Evolutionary conservation across 768 basidiomycete genomes (phyloP).

Genomic region (Austroboletus festivus): DNA sequence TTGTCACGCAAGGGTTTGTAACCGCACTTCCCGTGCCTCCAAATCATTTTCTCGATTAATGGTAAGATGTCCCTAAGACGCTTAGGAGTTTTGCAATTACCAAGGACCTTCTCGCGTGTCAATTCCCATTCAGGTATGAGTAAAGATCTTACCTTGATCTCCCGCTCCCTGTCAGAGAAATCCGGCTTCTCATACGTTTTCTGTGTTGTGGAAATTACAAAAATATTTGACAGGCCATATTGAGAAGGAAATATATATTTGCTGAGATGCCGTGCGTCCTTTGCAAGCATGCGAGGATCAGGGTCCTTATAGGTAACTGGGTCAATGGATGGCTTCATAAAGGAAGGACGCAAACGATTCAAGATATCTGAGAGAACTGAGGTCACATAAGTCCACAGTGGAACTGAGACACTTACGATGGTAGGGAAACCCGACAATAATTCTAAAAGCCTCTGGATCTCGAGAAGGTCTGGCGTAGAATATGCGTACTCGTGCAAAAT

Average conservation of each 20-base stretch:
- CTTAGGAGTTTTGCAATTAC: conserved; percentile 67
- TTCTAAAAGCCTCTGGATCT: conserved; percentile 45
- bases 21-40: conserved; percentile 65
- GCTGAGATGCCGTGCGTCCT: conserved; percentile 58
- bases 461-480: conserved; percentile 65
- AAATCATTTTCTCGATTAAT: conserved; percentile 58
- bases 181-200: conserved; percentile 41
- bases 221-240: conserved; percentile 63
- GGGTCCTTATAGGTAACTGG: conserved; percentile 38
- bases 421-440: conserved; percentile 64
- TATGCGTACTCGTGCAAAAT: conserved; percentile 51
- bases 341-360: conserved; percentile 50
- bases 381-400: background rate
- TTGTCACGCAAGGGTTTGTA: conserved; percentile 63
- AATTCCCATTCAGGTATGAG: background rate
- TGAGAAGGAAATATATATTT: conserved; percentile 88
- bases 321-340: conserved; percentile 26
- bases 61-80: conserved; percentile 56
- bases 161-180: conserved; percentile 59
- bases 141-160: conserved; percentile 56
- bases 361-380: conserved; percentile 58
- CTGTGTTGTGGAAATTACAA: conserved; percentile 30
- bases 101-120: conserved; percentile 31
- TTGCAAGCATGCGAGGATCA: conserved; percentile 45
- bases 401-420: conserved; percentile 47